Percentiles rank a stretch among this genome's conserved stretches.
Evolutionary conservation across 2,329 filamentous ascomycete genomes (phyloP).

Genomic region (Fusarium sambucinum): DNA sequence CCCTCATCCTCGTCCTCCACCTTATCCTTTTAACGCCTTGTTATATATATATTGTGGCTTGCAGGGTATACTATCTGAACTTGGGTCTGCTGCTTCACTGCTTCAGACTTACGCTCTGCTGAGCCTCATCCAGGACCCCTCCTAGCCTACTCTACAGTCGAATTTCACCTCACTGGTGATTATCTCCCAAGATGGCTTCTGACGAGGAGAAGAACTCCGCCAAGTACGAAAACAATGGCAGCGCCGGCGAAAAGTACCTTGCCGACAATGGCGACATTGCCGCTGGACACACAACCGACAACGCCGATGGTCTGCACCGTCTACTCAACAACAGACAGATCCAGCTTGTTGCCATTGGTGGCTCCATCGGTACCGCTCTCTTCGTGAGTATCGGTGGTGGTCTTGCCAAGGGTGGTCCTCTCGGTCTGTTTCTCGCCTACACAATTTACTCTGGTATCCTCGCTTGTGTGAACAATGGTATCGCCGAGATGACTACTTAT

Average conservation of each 20-base stretch:
- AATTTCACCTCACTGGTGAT: conserved; percentile 8
- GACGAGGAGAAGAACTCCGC: conserved; percentile 48
- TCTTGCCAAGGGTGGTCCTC: conserved; percentile 58
- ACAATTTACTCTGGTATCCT: conserved; percentile 67
- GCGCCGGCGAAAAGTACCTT: conserved; percentile 36
- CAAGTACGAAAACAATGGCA: conserved; percentile 48
- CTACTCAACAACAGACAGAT: conserved; percentile 67
- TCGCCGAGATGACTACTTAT: conserved; percentile 73
- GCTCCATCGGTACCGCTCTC: conserved; percentile 68
- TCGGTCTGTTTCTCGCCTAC: conserved; percentile 69
- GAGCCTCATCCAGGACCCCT: conserved; percentile 28
- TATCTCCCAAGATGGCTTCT: conserved; percentile 40
- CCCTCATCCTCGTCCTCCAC: neutral
- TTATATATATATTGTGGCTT: conserved; percentile 16
- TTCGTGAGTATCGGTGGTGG: conserved; percentile 73
- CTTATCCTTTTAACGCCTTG: conserved; percentile 13
- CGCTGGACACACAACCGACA: conserved; percentile 47
- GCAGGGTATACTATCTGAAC: conserved; percentile 24
- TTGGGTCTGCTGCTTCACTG: conserved; percentile 43
- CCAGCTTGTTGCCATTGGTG: conserved; percentile 70
- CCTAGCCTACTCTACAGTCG: conserved; percentile 1
- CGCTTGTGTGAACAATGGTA: conserved; percentile 72
- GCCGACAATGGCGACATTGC: conserved; percentile 46
- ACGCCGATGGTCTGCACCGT: conserved; percentile 58
- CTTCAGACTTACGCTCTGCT: conserved; percentile 35